These are phyloP conservation scores for Glebionis coronaria DNA, from an alignment of 129 eudicot genomes.

Conservation along the genomic window DNA sequence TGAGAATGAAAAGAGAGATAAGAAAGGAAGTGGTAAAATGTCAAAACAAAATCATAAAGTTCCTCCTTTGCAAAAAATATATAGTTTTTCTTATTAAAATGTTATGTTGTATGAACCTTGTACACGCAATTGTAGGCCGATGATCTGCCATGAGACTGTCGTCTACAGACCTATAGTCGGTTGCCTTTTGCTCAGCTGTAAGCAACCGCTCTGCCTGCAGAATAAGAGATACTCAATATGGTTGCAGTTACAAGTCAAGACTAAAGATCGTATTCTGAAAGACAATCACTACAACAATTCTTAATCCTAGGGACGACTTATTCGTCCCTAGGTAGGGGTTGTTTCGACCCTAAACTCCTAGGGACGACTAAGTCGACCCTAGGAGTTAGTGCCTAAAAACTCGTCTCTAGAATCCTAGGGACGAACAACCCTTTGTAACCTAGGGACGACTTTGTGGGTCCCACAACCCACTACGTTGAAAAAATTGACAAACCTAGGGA, in stretches of 20 bases:
- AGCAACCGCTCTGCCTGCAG: conserved; percentile 79
- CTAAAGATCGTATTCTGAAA: background rate
- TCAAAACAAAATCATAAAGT: conserved; percentile 4
- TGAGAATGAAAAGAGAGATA: background rate
- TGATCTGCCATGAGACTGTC: conserved; percentile 84
- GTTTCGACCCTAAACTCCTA: too few relatives aligned
- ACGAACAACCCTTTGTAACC: too few relatives aligned
- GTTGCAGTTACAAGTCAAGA: background rate
- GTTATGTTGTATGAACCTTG: conserved; percentile 45
- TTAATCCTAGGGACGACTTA: too few relatives aligned
- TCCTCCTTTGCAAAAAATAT: background rate
- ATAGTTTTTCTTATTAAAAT: background rate
- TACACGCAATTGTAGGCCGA: conserved; percentile 90
- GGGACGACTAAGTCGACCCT: too few relatives aligned
- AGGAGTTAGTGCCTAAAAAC: too few relatives aligned
- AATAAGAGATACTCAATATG: conserved; percentile 6
- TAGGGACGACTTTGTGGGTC: too few relatives aligned
- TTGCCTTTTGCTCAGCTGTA: conserved; percentile 77
- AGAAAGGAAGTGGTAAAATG: background rate
- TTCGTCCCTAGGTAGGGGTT: too few relatives aligned
- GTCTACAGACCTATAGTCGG: conserved; percentile 81
- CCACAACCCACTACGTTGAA: too few relatives aligned
- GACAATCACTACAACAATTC: too few relatives aligned
- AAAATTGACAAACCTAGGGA: too few relatives aligned
- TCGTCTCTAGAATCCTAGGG: too few relatives aligned